Base-by-base conservation (phyloP, 2,329 filamentous ascomycete genomes). In the Ceratocystis colombiana region DNA sequence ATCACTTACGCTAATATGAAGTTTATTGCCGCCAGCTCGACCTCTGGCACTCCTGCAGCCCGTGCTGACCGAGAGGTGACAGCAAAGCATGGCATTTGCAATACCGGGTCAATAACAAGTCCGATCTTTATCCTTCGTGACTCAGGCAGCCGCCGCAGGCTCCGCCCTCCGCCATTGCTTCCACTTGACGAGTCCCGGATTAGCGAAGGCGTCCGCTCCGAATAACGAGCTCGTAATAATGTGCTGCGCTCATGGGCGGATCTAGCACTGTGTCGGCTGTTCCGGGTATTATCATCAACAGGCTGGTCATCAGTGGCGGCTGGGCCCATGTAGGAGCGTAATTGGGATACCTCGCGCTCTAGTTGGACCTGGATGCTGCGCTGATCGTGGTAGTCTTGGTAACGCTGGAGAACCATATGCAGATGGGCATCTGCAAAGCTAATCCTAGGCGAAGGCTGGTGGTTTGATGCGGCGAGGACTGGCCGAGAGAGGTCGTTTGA, bases 1-100 rank as follows among this genome's bases (percentile, higher is more conserved):
- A 12, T 28, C 33, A 68, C 67, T 68, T 48, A 68, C 67, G 67
- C 67, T 37, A 68, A 53, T 12, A 68, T 63, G 50, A 68, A 68
- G 48, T 68, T 68, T 20, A 68, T 66, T 17, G 48, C 67, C 5
- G 44, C 50, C 1, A 66, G 17, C 30, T 68, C 67, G 3, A 61
- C 64, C 5, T 68, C 67, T n/a, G 67, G 59, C 15, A 66, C 37
- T 1, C 64, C 64, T 4, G 37, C 64, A 4, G 64, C 33, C 37
- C 50, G 25, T n/a, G 64, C 64, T 44, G 44, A 59, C 25, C 64
- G 64, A 15, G 20, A 3, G 41, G 66, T 61, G 15, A 67, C 46
- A 7, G 46, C 44, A 53, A 68, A 68, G 61, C 67, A 68, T 22
- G 67, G 67, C 17, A 68, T 44, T 17, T 62, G 33, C 7, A 68